Evolutionary conservation across 495 filamentous ascomycete genomes (phyloP), one percentile per base, ranked within the genome.

Genomic region (Lasiosphaeria hispida): DNA sequence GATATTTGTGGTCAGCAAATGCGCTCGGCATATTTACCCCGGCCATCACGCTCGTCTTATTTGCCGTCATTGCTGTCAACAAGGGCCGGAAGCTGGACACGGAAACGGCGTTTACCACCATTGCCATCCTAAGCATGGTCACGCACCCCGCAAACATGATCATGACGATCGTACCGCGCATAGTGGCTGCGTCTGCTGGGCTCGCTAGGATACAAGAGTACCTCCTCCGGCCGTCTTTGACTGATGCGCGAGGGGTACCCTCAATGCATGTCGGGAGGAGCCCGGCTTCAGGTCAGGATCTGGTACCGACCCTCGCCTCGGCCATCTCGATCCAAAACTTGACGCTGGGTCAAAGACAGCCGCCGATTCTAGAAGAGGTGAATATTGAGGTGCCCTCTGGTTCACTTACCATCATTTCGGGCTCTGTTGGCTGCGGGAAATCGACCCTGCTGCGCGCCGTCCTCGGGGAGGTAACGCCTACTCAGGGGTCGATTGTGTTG

Each of bases 351-450:
- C 53, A 55, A 54, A 34, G 38, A 19, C 9, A 19, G 17, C 49
- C 49, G 34, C 30, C 55, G n/a, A 48, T 60, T 5, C 59, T 70
- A 0, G 30, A 44, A 5, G 41, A 38, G 15, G 19, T 70, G 8
- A 52, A 52, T 52, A 18, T 70, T 0, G 58, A 47, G 8, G 39
- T 65, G 0, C 14, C 9, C 4, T 50, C 40, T 13, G 63, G 60
- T 7, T 50, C 48, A 9, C 30, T 63, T 23, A 47, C 58, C 10
- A 47, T 55, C 4, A 52, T 61, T 18, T 62, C 56, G 3, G 69
- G 83, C 18, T 74, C 84, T 1, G 78, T 83, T 33, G 83, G 81
- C 0, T 78, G 73, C 51, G 81, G 85, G 10, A 84, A 87, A 55
- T 78, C 81, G 9, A 76, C 77, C 6, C 59, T 87, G n/a, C 70